phyloP scores from a whole-genome alignment of 768 basidiomycete species.

The Mycena maculata region DNA sequence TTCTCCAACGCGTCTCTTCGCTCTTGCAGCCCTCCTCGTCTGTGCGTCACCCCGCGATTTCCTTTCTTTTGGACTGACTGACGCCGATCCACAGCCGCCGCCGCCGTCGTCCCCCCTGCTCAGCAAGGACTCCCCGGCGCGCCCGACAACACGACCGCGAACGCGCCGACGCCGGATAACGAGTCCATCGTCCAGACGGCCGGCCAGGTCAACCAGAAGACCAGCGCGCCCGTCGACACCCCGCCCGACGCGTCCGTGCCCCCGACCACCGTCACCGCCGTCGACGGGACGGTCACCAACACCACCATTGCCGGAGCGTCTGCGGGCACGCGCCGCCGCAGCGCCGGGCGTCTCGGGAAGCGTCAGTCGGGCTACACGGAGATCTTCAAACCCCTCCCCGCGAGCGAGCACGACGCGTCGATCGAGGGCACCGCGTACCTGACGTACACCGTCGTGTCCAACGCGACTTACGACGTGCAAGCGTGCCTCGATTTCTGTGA shows the following conservation, averaged over 20 bases:
- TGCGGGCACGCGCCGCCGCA: conserved; percentile 19
- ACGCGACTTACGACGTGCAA: conserved; percentile 58
- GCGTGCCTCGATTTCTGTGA: conserved; percentile 57
- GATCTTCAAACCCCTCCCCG: conserved; percentile 55
- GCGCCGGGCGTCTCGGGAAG: conserved; percentile 26
- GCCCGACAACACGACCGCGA: conserved; percentile 36
- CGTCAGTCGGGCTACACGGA: conserved; percentile 40
- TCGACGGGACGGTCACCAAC: conserved; percentile 54
- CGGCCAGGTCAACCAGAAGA: conserved; percentile 33
- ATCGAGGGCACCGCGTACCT: conserved; percentile 62
- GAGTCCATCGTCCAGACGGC: conserved; percentile 24
- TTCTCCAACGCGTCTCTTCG: conserved; percentile 27
- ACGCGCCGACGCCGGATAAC: conserved; percentile 28
- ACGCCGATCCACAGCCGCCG: conserved; percentile 31
- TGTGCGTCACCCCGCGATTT: conserved; percentile 11
- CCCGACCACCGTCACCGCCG: conserved; percentile 53
- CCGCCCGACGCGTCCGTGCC: conserved; percentile 24
- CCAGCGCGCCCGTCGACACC: conserved; percentile 12
- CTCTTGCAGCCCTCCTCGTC: conserved; percentile 28
- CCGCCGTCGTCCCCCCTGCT: conserved; percentile 42
- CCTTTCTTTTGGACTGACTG: background rate
- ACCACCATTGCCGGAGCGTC: conserved; percentile 30
- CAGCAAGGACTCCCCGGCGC: conserved; percentile 33
- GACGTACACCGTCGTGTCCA: conserved; percentile 58
- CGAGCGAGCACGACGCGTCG: conserved; percentile 49